Evolutionary conservation across 2,329 filamentous ascomycete genomes (phyloP).

Genomic region (Talaromyces verruculosus): DNA sequence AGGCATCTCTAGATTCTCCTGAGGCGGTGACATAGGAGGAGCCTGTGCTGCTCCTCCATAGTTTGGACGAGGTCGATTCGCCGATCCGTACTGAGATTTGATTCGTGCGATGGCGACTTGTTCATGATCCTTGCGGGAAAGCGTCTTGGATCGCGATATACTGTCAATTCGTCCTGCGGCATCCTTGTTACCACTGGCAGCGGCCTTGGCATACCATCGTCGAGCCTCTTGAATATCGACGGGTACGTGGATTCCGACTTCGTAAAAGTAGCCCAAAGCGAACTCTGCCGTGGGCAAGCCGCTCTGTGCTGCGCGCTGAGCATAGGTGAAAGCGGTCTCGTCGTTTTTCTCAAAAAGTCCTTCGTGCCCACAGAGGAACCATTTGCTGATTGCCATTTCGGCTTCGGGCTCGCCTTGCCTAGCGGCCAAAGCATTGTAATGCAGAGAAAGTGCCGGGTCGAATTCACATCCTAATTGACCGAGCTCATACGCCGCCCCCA

Average conservation of each 20-base stretch:
- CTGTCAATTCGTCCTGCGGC: slow-evolving; percentile 79
- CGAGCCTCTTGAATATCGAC: slow-evolving; percentile 79
- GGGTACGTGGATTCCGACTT: slow-evolving; percentile 90
- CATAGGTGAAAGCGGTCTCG: slow-evolving; percentile 86
- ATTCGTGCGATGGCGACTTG: slow-evolving; percentile 85
- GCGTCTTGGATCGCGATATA: slow-evolving; percentile 74
- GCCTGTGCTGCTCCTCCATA: slow-evolving; percentile 21
- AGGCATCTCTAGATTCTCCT: slow-evolving; percentile 50
- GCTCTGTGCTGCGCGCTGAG: slow-evolving; percentile 76
- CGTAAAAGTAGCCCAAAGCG: slow-evolving; percentile 94
- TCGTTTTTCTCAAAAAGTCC: slow-evolving; percentile 94
- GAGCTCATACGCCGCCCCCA: slow-evolving; percentile 93
- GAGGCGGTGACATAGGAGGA: slow-evolving; percentile 41
- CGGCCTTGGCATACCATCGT: slow-evolving; percentile 86
- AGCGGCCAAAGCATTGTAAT: slow-evolving; percentile 92
- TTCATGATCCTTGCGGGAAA: slow-evolving; percentile 91
- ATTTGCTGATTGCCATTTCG: slow-evolving; percentile 94
- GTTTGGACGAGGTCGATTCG: slow-evolving; percentile 37
- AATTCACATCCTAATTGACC: slow-evolving; percentile 94
- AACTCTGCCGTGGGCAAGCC: slow-evolving; percentile 91
- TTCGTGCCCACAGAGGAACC: slow-evolving; percentile 96
- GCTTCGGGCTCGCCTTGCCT: slow-evolving; percentile 91
- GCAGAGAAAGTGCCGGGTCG: slow-evolving; percentile 84
- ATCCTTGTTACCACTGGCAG: slow-evolving; percentile 88
- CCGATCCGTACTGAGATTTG: slow-evolving; percentile 74